phyloP scores from a whole-genome alignment of 352 stramenopile species.

The Pythium plurisporium region DNA sequence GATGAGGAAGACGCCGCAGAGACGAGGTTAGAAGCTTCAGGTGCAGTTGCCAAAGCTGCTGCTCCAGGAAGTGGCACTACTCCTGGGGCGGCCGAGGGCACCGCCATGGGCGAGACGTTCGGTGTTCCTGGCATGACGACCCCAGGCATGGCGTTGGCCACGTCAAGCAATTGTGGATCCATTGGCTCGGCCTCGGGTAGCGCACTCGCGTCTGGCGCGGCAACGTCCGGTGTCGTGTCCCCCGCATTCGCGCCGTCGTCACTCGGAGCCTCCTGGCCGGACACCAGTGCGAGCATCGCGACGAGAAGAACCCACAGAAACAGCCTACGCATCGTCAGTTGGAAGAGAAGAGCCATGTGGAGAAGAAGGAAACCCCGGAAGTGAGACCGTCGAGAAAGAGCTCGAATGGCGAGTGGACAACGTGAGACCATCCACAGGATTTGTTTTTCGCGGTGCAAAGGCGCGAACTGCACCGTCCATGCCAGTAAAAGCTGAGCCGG shows the following conservation, averaged over 20 bases:
- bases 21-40: not conserved
- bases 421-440: no score
- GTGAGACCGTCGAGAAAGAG: not conserved
- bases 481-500: no score
- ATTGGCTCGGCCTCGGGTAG: not conserved
- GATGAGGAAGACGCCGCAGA: not conserved
- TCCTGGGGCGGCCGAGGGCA: not conserved
- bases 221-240: not conserved
- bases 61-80: not conserved
- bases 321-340: constrained; percentile 3
- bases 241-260: not conserved
- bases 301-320: constrained; percentile 13
- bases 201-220: not conserved
- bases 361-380: not conserved
- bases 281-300: constrained; percentile 5
- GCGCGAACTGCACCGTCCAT: no score
- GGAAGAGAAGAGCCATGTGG: not conserved
- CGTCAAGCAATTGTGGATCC: no score
- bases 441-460: no score
- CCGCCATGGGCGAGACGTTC: not conserved
- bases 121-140: not conserved
- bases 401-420: no score
- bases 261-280: constrained; percentile 1
- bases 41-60: not conserved
- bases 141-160: not conserved